A percentile compares a stretch with the other conserved stretches of the same genome.
These are phyloP conservation scores for Monilinia fructigena DNA, from an alignment of 2,329 filamentous ascomycete genomes.

Conservation along the genomic window DNA sequence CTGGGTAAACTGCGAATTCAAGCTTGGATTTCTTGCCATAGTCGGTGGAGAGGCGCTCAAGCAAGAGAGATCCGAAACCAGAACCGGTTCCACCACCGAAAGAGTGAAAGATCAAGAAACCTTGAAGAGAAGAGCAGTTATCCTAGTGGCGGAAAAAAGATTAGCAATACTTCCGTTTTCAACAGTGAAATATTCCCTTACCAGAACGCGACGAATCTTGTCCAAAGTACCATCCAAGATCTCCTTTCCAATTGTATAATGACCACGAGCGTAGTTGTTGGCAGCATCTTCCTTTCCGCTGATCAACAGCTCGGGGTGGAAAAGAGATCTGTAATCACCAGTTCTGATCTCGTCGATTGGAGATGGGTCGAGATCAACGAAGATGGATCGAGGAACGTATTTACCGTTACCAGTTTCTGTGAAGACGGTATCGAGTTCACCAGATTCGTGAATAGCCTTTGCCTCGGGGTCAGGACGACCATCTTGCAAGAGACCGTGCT, in stretches of 20 bases:
- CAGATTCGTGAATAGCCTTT: slow-evolving; percentile 51
- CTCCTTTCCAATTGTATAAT: slow-evolving; percentile 69
- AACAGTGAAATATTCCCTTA: slow-evolving; percentile 39
- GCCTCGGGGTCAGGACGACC: slow-evolving; percentile 57
- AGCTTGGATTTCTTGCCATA: slow-evolving; percentile 69
- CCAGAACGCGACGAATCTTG: slow-evolving; percentile 62
- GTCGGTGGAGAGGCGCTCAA: slow-evolving; percentile 62
- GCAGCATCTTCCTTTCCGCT: slow-evolving; percentile 69
- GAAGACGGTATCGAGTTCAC: slow-evolving; percentile 66
- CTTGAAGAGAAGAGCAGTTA: slow-evolving; percentile 64
- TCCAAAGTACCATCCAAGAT: slow-evolving; percentile 63
- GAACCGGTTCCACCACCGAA: slow-evolving; percentile 68
- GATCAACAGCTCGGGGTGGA: slow-evolving; percentile 65
- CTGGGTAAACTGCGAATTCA: slow-evolving; percentile 65
- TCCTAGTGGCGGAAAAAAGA: slow-evolving; percentile 44
- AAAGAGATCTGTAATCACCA: slow-evolving; percentile 60
- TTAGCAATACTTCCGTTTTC: slow-evolving; percentile 17
- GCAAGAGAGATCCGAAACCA: slow-evolving; percentile 62
- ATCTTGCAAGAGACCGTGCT: slow-evolving; percentile 62
- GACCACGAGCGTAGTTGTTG: slow-evolving; percentile 68
- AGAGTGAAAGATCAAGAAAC: slow-evolving; percentile 68
- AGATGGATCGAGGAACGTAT: slow-evolving; percentile 67
- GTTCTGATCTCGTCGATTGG: slow-evolving; percentile 67
- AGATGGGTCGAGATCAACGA: slow-evolving; percentile 65
- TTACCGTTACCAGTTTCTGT: slow-evolving; percentile 62